Percentiles rank a stretch among this genome's conserved stretches.
phyloP scores from a whole-genome alignment of 192 early-diverging fungal species.

The Podila horticola region DNA sequence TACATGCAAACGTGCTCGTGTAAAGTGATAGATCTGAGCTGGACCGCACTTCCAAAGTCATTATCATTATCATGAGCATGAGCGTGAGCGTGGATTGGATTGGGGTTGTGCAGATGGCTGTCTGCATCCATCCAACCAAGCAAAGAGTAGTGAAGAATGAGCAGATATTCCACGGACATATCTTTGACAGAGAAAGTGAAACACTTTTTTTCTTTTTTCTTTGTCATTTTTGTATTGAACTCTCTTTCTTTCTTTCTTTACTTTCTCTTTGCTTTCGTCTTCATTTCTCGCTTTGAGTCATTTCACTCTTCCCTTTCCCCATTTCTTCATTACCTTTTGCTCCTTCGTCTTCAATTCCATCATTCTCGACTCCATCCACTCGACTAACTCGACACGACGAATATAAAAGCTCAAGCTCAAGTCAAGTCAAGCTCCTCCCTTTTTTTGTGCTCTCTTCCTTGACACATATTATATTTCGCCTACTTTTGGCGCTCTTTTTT shows the following conservation, averaged over 20 bases:
- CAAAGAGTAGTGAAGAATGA: too few relatives aligned
- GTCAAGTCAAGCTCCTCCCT: neutral
- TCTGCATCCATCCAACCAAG: too few relatives aligned
- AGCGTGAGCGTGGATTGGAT: too few relatives aligned
- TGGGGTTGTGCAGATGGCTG: too few relatives aligned
- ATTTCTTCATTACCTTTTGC: neutral
- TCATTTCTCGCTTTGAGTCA: neutral
- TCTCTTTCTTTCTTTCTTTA: neutral
- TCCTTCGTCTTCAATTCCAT: neutral
- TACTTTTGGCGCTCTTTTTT: neutral
- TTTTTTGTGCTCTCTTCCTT: slow-evolving; percentile 1
- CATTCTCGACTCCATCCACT: neutral
- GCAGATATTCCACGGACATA: too few relatives aligned
- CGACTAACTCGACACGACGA: neutral
- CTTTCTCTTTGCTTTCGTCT: neutral
- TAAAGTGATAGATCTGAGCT: too few relatives aligned
- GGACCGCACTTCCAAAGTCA: too few relatives aligned
- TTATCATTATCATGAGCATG: too few relatives aligned
- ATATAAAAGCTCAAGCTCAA: neutral
- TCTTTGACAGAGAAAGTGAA: neutral
- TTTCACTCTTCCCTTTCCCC: neutral
- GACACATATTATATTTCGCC: too few relatives aligned
- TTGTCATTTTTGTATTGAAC: neutral
- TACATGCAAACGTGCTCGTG: too few relatives aligned
- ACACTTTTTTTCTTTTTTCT: neutral